phyloP scores from a whole-genome alignment of 2,329 filamentous ascomycete species.

The Teratosphaeria viscida region DNA sequence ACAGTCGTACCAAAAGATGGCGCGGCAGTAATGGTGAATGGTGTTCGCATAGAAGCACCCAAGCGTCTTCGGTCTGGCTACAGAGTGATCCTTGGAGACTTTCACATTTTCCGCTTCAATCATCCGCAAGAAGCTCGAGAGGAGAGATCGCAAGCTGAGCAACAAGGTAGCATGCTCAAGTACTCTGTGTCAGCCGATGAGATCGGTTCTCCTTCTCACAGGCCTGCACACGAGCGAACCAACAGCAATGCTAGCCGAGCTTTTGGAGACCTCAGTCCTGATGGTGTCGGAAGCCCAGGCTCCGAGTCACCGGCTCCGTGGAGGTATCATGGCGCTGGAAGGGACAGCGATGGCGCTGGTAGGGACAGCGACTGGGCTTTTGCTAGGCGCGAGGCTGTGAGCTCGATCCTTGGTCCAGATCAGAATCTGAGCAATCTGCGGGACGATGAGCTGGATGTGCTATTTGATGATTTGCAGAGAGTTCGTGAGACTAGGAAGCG shows the following conservation, averaged over 20 bases:
- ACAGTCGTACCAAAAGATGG: constrained; percentile 79
- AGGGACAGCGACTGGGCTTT: constrained; percentile 92
- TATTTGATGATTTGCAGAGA: constrained; percentile 89
- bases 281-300: constrained; percentile 49
- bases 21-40: constrained; percentile 98
- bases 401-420: constrained; percentile 77
- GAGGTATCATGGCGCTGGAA: constrained; percentile 46
- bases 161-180: constrained; percentile 63
- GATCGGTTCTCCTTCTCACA: constrained; percentile 48
- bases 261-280: constrained; percentile 66
- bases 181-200: constrained; percentile 62
- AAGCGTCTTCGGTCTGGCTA: constrained; percentile 83
- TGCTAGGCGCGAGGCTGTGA: constrained; percentile 84
- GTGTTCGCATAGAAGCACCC: constrained; percentile 75
- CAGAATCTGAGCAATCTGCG: constrained; percentile 83
- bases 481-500: constrained; percentile 76
- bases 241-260: constrained; percentile 56
- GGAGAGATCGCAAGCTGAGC: constrained; percentile 55
- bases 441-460: constrained; percentile 84
- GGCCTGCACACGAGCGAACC: constrained; percentile 64
- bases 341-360: constrained; percentile 64
- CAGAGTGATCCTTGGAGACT: constrained; percentile 90
- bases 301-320: constrained; percentile 66
- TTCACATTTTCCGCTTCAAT: constrained; percentile 98
- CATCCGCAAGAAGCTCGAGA: constrained; percentile 92